These are phyloP conservation scores for Escovopsis sp. DNA, from an alignment of 2,329 filamentous ascomycete genomes.

Conservation along the genomic window DNA sequence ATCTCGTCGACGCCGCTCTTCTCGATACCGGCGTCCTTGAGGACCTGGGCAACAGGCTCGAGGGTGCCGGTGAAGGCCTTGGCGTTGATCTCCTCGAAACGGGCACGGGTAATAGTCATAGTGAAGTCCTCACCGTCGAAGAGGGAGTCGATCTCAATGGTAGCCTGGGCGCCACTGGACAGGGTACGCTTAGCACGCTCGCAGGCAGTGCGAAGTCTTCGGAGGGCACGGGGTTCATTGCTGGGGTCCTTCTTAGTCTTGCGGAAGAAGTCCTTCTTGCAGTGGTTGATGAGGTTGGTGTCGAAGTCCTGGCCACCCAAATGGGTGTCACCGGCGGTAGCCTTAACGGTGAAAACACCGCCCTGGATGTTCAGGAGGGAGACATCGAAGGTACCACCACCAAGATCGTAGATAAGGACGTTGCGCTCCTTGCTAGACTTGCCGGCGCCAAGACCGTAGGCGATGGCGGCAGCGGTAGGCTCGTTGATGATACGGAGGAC, in stretches of 20 bases:
- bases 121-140: slow-evolving; percentile 98
- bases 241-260: slow-evolving; percentile 64
- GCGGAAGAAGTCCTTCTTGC: slow-evolving; percentile 84
- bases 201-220: slow-evolving; percentile 91
- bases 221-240: slow-evolving; percentile 78
- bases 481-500: slow-evolving; percentile 99
- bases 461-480: slow-evolving; percentile 93
- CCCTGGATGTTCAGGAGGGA: slow-evolving; percentile 97
- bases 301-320: slow-evolving; percentile 95
- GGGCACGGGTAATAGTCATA: slow-evolving; percentile 90
- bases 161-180: slow-evolving; percentile 92
- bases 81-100: slow-evolving; percentile 97
- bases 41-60: slow-evolving; percentile 88
- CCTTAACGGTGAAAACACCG: slow-evolving; percentile 98
- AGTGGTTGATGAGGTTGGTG: slow-evolving; percentile 87
- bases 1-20: slow-evolving; percentile 96
- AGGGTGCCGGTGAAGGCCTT: slow-evolving; percentile 89
- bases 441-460: slow-evolving; percentile 90
- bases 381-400: slow-evolving; percentile 99
- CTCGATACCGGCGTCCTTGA: slow-evolving; percentile 79
- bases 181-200: slow-evolving; percentile 99
- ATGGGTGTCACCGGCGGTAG: slow-evolving; percentile 93
- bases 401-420: slow-evolving; percentile 98
- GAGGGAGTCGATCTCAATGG: slow-evolving; percentile 95
- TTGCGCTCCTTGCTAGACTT: slow-evolving; percentile 97